Evolutionary conservation across 1,284 basidiomycete species (phyloP), one percentile per base, ranked within the genome.

Genomic region (Gymnopus androsaceus): DNA sequence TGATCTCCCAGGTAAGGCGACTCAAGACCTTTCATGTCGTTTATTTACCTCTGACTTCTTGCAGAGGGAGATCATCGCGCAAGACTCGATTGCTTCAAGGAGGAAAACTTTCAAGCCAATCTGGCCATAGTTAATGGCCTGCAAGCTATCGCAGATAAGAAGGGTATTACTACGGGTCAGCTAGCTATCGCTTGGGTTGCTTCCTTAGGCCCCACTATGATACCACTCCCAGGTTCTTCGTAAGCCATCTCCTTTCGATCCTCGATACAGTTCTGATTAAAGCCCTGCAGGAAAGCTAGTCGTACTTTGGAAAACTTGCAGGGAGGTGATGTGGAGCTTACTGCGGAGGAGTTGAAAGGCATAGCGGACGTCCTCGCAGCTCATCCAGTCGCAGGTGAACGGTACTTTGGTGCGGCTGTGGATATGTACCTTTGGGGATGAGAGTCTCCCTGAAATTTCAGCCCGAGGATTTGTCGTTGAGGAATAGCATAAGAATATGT

Each of bases 131-230:
- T 84, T 1, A 74, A 84, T 15, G 65, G 64, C 9, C 64, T 84
- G 37, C 64, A 74, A 34, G 68, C 61, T 14, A 69, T 87, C 31
- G 82, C 83, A 0, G 63, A 68, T 41, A 74, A 72, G 64, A 82
- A 80, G 67, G 73, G 73, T n/a, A 66, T 82, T 28, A 81, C 81
- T 0, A 68, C 80, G 0, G 78, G 80, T 0, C 85, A 88, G 67
- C 71, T 90, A 11, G 75, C 77, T 36, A 72, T 90, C 38, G 84
- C 86, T 0, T 90, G 85, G 84, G 75, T 87, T 8, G 65, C 72
- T 19, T 65, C 72, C 1, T 73, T 78, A 45, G 79, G 76, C n/a
- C 66, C 68, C 17, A 78, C 80, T 49, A 71, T 80, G 41, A 74
- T 85, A 49, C 81, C 82, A 0, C 76, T 85, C 37, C 81, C 82